phyloP scores from a whole-genome alignment of 768 basidiomycete genomes.

The Chiua virens region DNA sequence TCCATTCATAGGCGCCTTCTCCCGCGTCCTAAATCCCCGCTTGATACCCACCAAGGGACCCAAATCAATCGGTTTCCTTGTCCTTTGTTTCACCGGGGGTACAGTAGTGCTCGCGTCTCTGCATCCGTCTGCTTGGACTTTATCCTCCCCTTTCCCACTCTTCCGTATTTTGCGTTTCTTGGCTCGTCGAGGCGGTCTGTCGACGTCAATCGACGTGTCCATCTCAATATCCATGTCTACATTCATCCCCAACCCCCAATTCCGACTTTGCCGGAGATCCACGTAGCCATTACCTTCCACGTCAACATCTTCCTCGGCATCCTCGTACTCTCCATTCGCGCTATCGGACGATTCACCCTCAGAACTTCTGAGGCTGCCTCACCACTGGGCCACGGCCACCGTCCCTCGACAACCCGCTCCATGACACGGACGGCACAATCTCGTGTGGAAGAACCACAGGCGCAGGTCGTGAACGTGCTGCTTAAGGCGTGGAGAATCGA shows the following conservation, averaged over 20 bases:
- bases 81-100: background rate
- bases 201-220: constrained; percentile 7
- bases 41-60: constrained; percentile 63
- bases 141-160: constrained; percentile 33
- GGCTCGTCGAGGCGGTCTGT: constrained; percentile 2
- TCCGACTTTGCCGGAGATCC: constrained; percentile 5
- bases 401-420: constrained; percentile 57
- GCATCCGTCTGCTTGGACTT: background rate
- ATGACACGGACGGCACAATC: constrained; percentile 68
- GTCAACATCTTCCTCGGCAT: constrained; percentile 17
- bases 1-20: constrained; percentile 53
- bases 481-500: constrained; percentile 69
- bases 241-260: constrained; percentile 23
- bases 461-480: constrained; percentile 73
- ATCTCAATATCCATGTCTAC: constrained; percentile 26
- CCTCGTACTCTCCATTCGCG: constrained; percentile 16
- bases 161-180: constrained; percentile 26
- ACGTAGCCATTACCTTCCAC: constrained; percentile 23
- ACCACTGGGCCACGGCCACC: constrained; percentile 31
- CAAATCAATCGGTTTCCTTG: constrained; percentile 39
- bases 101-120: background rate
- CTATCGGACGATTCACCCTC: constrained; percentile 18
- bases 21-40: constrained; percentile 63
- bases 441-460: constrained; percentile 60
- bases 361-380: constrained; percentile 26